A percentile compares a stretch with the other conserved stretches of the same genome.
Conservation (phyloP, 768 basidiomycete genomes). For the Pholiota microspora region DNA sequence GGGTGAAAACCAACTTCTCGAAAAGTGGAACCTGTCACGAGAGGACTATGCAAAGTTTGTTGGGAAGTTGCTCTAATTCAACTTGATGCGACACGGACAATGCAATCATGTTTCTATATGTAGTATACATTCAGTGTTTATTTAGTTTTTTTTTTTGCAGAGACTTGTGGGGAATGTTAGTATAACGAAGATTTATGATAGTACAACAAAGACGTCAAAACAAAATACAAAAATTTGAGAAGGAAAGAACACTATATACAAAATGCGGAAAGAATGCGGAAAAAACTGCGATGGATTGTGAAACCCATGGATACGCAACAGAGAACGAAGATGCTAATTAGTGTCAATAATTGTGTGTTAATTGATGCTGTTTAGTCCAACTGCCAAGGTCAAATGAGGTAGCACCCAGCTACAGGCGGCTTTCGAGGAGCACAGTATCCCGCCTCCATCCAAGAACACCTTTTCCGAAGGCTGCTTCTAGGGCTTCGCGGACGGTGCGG, state of each 20-base stretch:
- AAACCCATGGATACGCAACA: background rate
- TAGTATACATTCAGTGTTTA: no score
- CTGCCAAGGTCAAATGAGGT: background rate
- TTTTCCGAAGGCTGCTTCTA: constrained; percentile 82
- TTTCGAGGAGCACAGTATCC: constrained; percentile 36
- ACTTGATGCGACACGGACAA: no score
- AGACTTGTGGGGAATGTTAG: no score
- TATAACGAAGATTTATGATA: background rate
- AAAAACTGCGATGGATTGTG: background rate
- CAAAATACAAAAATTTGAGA: background rate
- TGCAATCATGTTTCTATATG: no score
- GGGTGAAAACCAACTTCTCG: constrained; percentile 20
- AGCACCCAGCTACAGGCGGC: constrained; percentile 23
- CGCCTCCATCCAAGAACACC: constrained; percentile 65
- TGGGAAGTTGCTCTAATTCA: constrained; percentile 17
- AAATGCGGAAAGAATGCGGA: background rate
- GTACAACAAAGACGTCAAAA: background rate
- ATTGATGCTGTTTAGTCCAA: background rate
- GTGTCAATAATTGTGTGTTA: background rate
- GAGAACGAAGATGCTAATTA: background rate
- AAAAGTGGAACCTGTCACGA: constrained; percentile 27
- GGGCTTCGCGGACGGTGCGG: constrained; percentile 71
- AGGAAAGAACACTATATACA: background rate
- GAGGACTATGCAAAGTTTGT: constrained; percentile 24
- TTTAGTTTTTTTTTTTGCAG: no score